phyloP scores from a whole-genome alignment of 768 basidiomycete species.

The Lentinula detonsa region DNA sequence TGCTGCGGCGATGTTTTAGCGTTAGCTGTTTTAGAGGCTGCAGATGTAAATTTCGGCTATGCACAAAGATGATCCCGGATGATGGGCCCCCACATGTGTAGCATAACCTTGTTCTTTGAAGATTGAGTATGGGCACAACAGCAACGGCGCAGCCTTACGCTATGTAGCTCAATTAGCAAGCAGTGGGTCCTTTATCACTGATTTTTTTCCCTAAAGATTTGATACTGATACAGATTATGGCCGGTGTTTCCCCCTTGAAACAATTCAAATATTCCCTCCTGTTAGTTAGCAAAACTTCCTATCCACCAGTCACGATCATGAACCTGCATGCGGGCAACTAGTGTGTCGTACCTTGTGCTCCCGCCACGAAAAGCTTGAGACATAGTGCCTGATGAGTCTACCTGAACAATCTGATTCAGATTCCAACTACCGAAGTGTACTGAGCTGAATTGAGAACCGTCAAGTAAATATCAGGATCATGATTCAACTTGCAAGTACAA shows the following conservation, averaged over 20 bases:
- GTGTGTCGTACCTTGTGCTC: neutral
- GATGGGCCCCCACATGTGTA: too few relatives aligned
- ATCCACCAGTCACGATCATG: too few relatives aligned
- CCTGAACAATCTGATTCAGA: neutral
- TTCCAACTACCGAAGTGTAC: neutral
- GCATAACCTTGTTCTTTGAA: too few relatives aligned
- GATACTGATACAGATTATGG: neutral
- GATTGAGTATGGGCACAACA: too few relatives aligned
- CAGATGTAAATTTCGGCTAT: too few relatives aligned
- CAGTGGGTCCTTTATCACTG: too few relatives aligned
- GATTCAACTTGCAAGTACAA: neutral
- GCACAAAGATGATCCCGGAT: too few relatives aligned
- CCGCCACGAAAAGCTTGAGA: neutral
- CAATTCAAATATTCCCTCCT: neutral
- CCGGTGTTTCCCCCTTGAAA: neutral
- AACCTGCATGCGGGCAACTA: neutral
- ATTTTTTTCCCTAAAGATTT: neutral
- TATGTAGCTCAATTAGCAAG: too few relatives aligned
- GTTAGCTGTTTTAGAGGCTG: too few relatives aligned
- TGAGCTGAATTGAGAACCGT: neutral
- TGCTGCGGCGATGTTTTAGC: too few relatives aligned
- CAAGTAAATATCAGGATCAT: neutral
- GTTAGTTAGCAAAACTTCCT: too few relatives aligned
- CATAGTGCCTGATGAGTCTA: neutral
- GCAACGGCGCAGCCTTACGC: too few relatives aligned